Percentiles rank a stretch among this genome's conserved stretches.
phyloP scores from a whole-genome alignment of 164 flowering plant genomes.

The Cinnamomum chago region DNA sequence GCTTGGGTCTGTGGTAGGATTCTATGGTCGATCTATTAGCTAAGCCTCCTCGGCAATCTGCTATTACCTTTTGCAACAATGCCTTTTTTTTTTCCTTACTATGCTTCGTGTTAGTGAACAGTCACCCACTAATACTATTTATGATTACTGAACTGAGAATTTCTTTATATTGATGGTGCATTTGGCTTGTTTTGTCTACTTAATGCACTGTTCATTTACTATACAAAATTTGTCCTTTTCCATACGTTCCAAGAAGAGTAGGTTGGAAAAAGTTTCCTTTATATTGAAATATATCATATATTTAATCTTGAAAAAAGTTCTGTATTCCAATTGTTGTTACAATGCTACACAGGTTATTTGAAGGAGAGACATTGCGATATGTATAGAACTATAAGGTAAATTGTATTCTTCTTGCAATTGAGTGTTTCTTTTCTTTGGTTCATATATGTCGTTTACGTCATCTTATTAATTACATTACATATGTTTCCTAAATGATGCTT shows the following conservation, averaged over 20 bases:
- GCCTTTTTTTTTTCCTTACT: too few species aligned
- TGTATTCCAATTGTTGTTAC: background rate
- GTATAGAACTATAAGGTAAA: conserved; percentile 45
- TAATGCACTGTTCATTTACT: background rate
- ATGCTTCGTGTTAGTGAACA: background rate
- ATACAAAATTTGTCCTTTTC: background rate
- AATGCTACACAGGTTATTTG: conserved; percentile 44
- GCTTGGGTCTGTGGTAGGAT: too few species aligned
- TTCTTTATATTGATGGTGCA: background rate
- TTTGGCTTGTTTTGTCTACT: background rate
- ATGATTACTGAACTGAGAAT: background rate
- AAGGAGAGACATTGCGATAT: conserved; percentile 32
- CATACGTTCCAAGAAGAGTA: background rate
- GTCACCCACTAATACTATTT: too few species aligned
- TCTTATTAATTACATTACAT: too few species aligned
- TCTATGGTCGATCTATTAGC: too few species aligned
- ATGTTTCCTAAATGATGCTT: background rate
- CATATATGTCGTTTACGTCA: background rate
- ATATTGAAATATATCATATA: background rate
- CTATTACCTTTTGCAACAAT: too few species aligned
- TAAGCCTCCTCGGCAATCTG: too few species aligned
- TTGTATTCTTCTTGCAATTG: background rate
- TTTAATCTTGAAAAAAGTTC: background rate
- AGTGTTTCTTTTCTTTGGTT: background rate
- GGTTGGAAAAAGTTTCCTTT: background rate